These are phyloP conservation scores for Zygosaccharomyces bisporus DNA, from an alignment of 805 yeast genomes.

Conservation along the genomic window DNA sequence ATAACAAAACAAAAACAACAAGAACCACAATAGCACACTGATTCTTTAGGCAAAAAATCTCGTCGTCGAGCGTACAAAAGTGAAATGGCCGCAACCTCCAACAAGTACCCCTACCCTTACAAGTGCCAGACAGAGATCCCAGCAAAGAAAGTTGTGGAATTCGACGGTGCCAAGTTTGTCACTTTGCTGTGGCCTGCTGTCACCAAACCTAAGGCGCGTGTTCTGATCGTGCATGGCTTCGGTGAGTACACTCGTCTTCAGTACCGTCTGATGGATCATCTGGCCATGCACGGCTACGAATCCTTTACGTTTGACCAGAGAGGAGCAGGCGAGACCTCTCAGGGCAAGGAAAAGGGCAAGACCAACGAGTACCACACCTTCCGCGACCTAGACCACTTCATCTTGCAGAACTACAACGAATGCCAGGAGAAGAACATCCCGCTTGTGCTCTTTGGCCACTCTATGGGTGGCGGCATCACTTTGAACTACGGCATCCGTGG, in stretches of 20 bases:
- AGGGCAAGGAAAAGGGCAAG: conserved; percentile 49
- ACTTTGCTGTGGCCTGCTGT: conserved; percentile 29
- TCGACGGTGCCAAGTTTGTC: conserved; percentile 32
- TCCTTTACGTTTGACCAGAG: conserved; percentile 68
- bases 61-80: background rate
- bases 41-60: too few relatives aligned
- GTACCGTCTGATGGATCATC: conserved; percentile 49
- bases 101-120: conserved; percentile 25
- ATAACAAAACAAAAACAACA: background rate
- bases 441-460: conserved; percentile 59
- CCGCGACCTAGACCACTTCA: conserved; percentile 56
- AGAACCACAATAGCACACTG: too few relatives aligned
- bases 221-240: conserved; percentile 69
- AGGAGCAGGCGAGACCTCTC: conserved; percentile 67
- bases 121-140: conserved; percentile 23
- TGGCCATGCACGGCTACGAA: conserved; percentile 55
- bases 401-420: conserved; percentile 23
- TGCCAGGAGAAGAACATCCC: conserved; percentile 24
- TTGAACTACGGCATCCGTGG: conserved; percentile 62
- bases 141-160: conserved; percentile 22
- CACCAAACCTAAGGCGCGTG: conserved; percentile 39
- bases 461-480: conserved; percentile 78
- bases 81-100: background rate
- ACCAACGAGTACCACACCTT: conserved; percentile 56
- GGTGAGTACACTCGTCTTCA: conserved; percentile 54